Conservation (phyloP, 306 rosid genomes). For the Corylus americana region DNA sequence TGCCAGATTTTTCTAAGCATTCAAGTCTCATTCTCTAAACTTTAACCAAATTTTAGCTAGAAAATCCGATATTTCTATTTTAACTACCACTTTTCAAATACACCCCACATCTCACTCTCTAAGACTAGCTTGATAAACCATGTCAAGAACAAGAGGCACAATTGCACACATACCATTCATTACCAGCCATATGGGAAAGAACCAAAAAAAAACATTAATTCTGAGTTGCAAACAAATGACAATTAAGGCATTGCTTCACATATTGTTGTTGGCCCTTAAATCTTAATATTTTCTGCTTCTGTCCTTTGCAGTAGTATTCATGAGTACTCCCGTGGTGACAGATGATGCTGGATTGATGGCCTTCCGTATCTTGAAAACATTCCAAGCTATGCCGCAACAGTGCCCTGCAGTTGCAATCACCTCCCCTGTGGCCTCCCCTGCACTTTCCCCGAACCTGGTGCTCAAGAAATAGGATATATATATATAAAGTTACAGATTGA, state of each 20-base stretch:
- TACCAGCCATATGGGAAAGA: neutral
- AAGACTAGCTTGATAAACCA: no score
- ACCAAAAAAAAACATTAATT: neutral
- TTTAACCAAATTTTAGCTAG: no score
- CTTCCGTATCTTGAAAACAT: constrained; percentile 73
- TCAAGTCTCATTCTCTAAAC: no score
- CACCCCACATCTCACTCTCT: no score
- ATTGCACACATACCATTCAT: neutral
- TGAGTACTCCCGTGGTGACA: constrained; percentile 53
- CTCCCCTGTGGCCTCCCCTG: constrained; percentile 82
- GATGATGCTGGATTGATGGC: constrained; percentile 83
- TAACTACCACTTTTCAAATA: no score
- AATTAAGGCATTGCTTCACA: neutral
- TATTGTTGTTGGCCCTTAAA: neutral
- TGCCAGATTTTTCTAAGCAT: no score
- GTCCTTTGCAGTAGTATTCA: constrained; percentile 54
- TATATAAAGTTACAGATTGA: neutral
- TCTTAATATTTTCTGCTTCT: constrained; percentile 16
- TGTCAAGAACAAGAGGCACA: neutral
- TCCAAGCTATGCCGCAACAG: constrained; percentile 78
- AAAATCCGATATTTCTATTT: no score
- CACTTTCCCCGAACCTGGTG: constrained; percentile 75
- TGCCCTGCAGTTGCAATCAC: constrained; percentile 83
- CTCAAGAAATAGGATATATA: constrained; percentile 2
- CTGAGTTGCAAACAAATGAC: neutral